phyloP scores from a whole-genome alignment of 306 rosid species.

The Citrullus colocynthis region DNA sequence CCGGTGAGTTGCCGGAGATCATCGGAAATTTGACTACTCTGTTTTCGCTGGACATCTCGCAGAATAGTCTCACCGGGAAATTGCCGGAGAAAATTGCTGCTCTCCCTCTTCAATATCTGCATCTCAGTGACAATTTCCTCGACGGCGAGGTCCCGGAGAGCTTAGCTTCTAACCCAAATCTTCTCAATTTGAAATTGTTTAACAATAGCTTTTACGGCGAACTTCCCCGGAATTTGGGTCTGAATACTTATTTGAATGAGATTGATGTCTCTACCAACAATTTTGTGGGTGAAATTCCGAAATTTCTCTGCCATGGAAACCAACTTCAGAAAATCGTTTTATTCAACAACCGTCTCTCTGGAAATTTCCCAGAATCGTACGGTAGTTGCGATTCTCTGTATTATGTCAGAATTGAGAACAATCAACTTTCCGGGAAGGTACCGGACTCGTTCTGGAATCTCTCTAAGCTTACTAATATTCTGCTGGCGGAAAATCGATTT shows the following conservation, averaged over 20 bases:
- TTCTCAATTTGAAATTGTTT: slow-evolving; percentile 33
- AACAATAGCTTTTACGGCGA: slow-evolving; percentile 64
- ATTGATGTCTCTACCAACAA: slow-evolving; percentile 66
- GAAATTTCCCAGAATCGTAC: slow-evolving; percentile 29
- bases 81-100: slow-evolving; percentile 30
- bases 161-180: slow-evolving; percentile 37
- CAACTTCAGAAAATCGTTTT: slow-evolving; percentile 28
- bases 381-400: slow-evolving; percentile 32
- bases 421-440: slow-evolving; percentile 38
- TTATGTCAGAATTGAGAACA: slow-evolving; percentile 51
- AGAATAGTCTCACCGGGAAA: slow-evolving; percentile 51
- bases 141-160: slow-evolving; percentile 42
- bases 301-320: slow-evolving; percentile 38
- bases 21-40: slow-evolving; percentile 42
- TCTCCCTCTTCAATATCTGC: slow-evolving; percentile 21
- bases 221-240: slow-evolving; percentile 47
- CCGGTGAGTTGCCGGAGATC: slow-evolving; percentile 55
- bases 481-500: slow-evolving; percentile 36
- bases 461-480: slow-evolving; percentile 19
- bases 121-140: slow-evolving; percentile 56
- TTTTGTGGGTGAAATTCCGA: slow-evolving; percentile 45
- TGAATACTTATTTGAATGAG: slow-evolving; percentile 22
- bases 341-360: slow-evolving; percentile 44
- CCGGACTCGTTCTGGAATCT: slow-evolving; percentile 47
- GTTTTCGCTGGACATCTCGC: slow-evolving; percentile 40